These are phyloP conservation scores for Fomitopsis palustris DNA, from an alignment of 1,284 basidiomycete genomes.

Conservation along the genomic window DNA sequence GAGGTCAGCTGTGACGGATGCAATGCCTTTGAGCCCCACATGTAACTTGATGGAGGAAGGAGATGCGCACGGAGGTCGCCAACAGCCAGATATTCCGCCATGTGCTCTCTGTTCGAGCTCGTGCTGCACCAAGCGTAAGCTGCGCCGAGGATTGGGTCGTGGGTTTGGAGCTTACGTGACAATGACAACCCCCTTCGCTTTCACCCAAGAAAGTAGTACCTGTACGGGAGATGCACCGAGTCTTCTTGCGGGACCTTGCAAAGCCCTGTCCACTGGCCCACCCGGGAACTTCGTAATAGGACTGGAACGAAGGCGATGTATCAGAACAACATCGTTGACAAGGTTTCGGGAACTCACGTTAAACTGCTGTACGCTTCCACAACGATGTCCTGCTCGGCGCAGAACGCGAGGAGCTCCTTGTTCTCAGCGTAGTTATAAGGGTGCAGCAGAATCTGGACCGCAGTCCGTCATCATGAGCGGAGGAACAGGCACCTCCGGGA, in stretches of 20 bases:
- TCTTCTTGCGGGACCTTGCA: conserved; percentile 52
- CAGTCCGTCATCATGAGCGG: background rate
- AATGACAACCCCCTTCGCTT: conserved; percentile 60
- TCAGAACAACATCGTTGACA: background rate
- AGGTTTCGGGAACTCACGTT: conserved; percentile 35
- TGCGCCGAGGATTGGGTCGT: background rate
- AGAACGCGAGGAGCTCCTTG: conserved; percentile 54
- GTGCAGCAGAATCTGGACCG: conserved; percentile 56
- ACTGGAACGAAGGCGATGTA: conserved; percentile 26
- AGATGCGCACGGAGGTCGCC: conserved; percentile 50
- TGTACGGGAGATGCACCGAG: conserved; percentile 60
- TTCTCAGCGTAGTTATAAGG: conserved; percentile 64
- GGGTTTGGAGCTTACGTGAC: conserved; percentile 49
- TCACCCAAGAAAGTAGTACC: conserved; percentile 66
- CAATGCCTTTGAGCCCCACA: background rate
- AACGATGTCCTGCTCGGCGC: conserved; percentile 53
- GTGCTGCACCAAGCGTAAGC: conserved; percentile 40
- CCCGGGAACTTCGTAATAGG: conserved; percentile 61
- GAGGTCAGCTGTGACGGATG: conserved; percentile 27
- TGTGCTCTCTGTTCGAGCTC: conserved; percentile 58
- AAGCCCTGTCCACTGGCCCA: conserved; percentile 64
- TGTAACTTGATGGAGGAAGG: background rate
- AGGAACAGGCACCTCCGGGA: conserved; percentile 15
- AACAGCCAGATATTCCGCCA: conserved; percentile 65
- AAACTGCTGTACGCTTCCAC: conserved; percentile 72